phyloP scores from a whole-genome alignment of 495 filamentous ascomycete species.

The Extremus antarcticus region DNA sequence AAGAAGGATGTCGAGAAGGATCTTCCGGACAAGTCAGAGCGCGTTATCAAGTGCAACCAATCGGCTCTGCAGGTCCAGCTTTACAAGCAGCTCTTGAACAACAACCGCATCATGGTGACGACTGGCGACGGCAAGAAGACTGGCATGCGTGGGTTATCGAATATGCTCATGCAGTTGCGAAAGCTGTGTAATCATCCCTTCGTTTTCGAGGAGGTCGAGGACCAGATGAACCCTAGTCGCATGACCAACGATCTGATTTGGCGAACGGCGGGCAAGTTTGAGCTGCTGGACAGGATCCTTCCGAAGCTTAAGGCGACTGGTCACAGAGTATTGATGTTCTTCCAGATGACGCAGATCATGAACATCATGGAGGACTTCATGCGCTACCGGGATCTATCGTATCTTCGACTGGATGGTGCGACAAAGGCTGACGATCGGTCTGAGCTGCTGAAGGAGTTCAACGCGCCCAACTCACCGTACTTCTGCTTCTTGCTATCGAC shows the following conservation, averaged over 20 bases:
- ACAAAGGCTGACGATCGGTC: conserved; percentile 97
- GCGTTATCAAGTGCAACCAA: conserved; percentile 97
- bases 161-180: conserved; percentile 99
- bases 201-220: conserved; percentile 94
- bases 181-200: conserved; percentile 99
- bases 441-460: conserved; percentile 77
- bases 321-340: conserved; percentile 97
- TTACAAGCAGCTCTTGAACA: conserved; percentile 90
- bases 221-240: conserved; percentile 86
- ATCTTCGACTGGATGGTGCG: conserved; percentile 86
- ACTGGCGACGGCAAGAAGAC: conserved; percentile 95
- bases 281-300: conserved; percentile 81
- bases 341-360: conserved; percentile 99
- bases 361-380: conserved; percentile 99
- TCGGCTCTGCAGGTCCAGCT: conserved; percentile 86
- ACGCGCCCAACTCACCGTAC: conserved; percentile 77
- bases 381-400: conserved; percentile 66
- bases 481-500: conserved; percentile 99
- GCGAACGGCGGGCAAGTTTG: conserved; percentile 95
- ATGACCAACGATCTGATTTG: conserved; percentile 85
- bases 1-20: conserved; percentile 99
- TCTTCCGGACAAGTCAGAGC: conserved; percentile 94
- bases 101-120: conserved; percentile 86
- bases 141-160: conserved; percentile 88
- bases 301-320: conserved; percentile 84